Evolutionary conservation across 139 green algal genomes (phyloP), one percentile per base, ranked within the genome.

Genomic region (Tetradesmus lagerheimii): DNA sequence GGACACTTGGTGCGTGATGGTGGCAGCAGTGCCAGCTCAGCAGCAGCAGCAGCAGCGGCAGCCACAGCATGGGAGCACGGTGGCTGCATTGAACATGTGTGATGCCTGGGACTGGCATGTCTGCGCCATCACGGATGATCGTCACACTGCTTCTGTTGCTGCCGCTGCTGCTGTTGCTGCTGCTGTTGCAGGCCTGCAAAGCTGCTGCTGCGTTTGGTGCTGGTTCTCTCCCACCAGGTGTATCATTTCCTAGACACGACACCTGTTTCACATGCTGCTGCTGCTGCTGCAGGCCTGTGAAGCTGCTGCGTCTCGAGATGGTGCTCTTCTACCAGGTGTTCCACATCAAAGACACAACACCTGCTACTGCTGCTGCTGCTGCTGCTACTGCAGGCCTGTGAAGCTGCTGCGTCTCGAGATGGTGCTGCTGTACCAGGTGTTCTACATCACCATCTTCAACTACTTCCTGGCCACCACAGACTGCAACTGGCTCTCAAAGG

Each of bases 341-440:
- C n/a, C n/a, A n/a, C n/a, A n/a, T n/a, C n/a, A n/a, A n/a, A n/a
- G n/a, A n/a, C n/a, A n/a, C n/a, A n/a, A n/a, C n/a, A n/a, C n/a
- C 78, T 91, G 37, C 83, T 94, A n/a, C 64, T 83, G 1, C 75
- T 91, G 8, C 87, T 94, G 39, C 39, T 80, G 78, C n/a, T 47
- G 38, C 78, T 75, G 34, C 31, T 37, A 2, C 27, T 90, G 86
- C 92, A 94, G 92, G 92, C 92, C 92, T 23, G 90, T 94, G 20
- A 91, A 93, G 85, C 79, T 93, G 84, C 85, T 94, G 43, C 92
- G 92, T 25, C 88, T 94, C 31, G 83, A 89, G 25, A 88, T 94
- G 35, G 77, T 83, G 1, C 64, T 91, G 8, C 89, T 94, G 27
- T 94, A 91, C 79, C 76, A 92, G 80, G 90, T 94, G 4, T 92